Evolutionary conservation across 163 green algal species (phyloP).

Genomic region (Chloromonas sp.): DNA sequence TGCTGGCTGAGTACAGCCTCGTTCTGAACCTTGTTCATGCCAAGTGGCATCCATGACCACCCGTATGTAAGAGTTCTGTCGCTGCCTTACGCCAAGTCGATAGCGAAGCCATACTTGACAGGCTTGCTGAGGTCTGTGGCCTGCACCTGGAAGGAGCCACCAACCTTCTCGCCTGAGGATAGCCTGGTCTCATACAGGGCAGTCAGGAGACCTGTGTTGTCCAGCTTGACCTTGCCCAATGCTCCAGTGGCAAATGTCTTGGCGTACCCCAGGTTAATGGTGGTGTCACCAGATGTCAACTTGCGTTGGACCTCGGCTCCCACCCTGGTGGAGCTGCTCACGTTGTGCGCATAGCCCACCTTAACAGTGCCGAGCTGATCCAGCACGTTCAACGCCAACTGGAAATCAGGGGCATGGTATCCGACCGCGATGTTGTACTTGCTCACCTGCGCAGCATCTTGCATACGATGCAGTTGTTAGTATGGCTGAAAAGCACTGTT

Average conservation of each 20-base stretch:
- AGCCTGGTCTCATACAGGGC: slow-evolving; percentile 53
- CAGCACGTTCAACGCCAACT: slow-evolving; percentile 12
- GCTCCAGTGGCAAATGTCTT: slow-evolving; percentile 37
- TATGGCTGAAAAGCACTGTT: not conserved
- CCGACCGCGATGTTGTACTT: slow-evolving; percentile 38
- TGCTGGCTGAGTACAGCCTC: too few species aligned
- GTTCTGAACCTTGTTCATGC: too few species aligned
- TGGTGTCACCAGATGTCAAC: slow-evolving; percentile 26
- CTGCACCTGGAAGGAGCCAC: slow-evolving; percentile 42
- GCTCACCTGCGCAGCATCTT: slow-evolving; percentile 9
- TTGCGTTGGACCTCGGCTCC: slow-evolving; percentile 32
- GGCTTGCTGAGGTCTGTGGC: slow-evolving; percentile 35
- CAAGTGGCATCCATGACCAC: too few species aligned
- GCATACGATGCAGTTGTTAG: not conserved
- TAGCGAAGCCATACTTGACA: slow-evolving; percentile 36
- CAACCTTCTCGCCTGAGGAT: slow-evolving; percentile 41
- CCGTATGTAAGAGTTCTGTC: too few species aligned
- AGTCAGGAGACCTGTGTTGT: slow-evolving; percentile 40
- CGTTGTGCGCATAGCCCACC: slow-evolving; percentile 27
- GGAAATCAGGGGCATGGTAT: slow-evolving; percentile 38
- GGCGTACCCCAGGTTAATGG: slow-evolving; percentile 38
- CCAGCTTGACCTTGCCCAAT: slow-evolving; percentile 51
- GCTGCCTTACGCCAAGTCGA: slow-evolving; percentile 25
- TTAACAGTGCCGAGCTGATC: slow-evolving; percentile 4
- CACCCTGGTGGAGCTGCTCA: slow-evolving; percentile 15